Evolutionary conservation across 352 stramenopile genomes (phyloP), one percentile per base, ranked within the genome.

Genomic region (Globisporangium barbulae): DNA sequence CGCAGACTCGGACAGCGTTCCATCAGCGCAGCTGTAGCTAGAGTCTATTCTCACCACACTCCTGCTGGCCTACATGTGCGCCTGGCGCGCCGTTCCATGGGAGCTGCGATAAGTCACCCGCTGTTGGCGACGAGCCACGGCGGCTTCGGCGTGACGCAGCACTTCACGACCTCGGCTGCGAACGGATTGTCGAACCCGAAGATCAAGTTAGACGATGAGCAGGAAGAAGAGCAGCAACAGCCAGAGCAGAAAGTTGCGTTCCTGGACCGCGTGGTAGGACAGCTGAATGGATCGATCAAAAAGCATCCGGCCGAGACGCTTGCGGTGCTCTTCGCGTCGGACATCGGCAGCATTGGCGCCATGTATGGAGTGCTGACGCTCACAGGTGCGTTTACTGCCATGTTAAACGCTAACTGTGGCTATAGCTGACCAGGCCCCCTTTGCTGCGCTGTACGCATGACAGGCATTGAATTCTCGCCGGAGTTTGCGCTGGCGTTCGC

Each of bases 401-500:
- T 28, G 25, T 28, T 28, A 28, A 28, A 28, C 25, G 25, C 25
- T 28, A 28, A 28, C 25, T 28, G 25, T 28, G 25, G 25, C 25
- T 28, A 28, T 28, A 28, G 25, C 25, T 28, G 25, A 28, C 25
- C 2, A 28, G 25, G 25, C 25, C 25, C 25, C 25, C 25, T 28
- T 28, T 28, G 25, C 25, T 12, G 25, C 19, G 10, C 28, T 31
- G 25, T 54, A 10, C 5, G 17, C 9, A 44, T 22, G 19, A 4
- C 39, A 84, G 79, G 81, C 8, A 67, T 90, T 35, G 69, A 83
- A 53, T 92, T 96, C 62, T 94, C 87, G 31, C 83, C 88, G 8
- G 88, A 96, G 58, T 96, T 95, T 59, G 88, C 88, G 7, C 55
- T 96, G 22, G 88, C 88, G 15, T 96, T 94, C 57, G 87, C 85